Base-by-base conservation (phyloP, 345 rosid genomes). In the Crucihimalaya himalaica region DNA sequence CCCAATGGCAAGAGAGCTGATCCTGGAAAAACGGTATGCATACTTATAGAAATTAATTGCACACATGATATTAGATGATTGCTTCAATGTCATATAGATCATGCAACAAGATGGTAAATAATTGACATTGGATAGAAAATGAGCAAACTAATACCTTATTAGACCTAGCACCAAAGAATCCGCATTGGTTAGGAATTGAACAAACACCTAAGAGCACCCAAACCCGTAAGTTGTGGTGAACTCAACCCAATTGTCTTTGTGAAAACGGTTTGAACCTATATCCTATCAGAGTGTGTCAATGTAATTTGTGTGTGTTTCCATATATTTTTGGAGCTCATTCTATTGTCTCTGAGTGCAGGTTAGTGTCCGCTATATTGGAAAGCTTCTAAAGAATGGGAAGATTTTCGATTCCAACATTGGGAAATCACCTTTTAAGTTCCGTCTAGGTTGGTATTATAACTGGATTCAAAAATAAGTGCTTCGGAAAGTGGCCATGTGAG, bases 1-100 rank as follows among this genome's bases (percentile, higher is more conserved):
- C 98, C 99, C 14, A 87, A 89, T 73, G 96, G 90, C 63, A 92
- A 82, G 85, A 88, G 82, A 78, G 99, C 99, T 74, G 74, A 84
- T 59, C 93, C 88, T 61, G 98, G 98, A 64, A 85, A 82, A 51
- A 80, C 78, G 96, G 99, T 91, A 34, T 29, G 58, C 31, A 5
- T 53, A 12, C 46, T n/a, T 55, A 6, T 15, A 32, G 31, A 45
- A n/a, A 3, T 42, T 19, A 31, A 13, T 42, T 19, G 58, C 25
- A 42, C 8, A 31, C 46, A 56, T 37, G 23, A 72, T 61, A 40
- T 52, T 29, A 42, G 13, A 55, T 8, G n/a, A 4, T n/a, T 32
- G 23, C 50, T 55, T 40, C 65, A 55, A 35, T 46, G 20, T 7
- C 8, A 53, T 12, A 1, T 63, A 45, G 39, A 64, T 10, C 21